These are phyloP conservation scores for Xylariaceae sp. DNA, from an alignment of 2,329 filamentous ascomycete species.

Conservation along the genomic window DNA sequence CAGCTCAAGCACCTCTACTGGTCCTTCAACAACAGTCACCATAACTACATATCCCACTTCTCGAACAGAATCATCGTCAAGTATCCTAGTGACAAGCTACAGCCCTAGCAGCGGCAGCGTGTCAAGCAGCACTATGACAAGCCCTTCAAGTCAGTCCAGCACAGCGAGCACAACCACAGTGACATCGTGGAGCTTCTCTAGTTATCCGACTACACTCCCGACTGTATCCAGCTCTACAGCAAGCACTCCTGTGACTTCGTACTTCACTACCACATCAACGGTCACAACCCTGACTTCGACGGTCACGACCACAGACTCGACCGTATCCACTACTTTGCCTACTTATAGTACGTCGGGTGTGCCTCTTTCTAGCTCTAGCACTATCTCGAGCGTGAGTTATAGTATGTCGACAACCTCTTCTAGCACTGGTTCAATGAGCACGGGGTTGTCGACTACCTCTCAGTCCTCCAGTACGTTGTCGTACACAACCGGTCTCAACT, in stretches of 20 bases:
- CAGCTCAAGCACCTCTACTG: no score
- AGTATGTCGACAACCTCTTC: background rate
- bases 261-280: constrained; percentile 10
- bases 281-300: constrained; percentile 7
- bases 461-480: no score
- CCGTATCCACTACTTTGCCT: no score
- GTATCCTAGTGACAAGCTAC: background rate
- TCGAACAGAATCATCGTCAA: background rate
- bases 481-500: background rate
- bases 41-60: background rate
- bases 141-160: no score
- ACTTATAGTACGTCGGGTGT: constrained; percentile 3
- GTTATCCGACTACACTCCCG: background rate
- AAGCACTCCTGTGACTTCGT: background rate
- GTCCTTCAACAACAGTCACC: no score
- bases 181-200: no score
- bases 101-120: no score
- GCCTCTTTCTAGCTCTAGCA: constrained; percentile 5
- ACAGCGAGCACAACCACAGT: no score
- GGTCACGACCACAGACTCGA: constrained; percentile 1
- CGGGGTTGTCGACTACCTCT: background rate
- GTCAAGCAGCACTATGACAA: no score
- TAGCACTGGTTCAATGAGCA: background rate
- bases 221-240: background rate
- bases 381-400: background rate